Evolutionary conservation across 2,329 filamentous ascomycete genomes (phyloP), one percentile per base, ranked within the genome.

Genomic region (Hyphodiscus sp.): DNA sequence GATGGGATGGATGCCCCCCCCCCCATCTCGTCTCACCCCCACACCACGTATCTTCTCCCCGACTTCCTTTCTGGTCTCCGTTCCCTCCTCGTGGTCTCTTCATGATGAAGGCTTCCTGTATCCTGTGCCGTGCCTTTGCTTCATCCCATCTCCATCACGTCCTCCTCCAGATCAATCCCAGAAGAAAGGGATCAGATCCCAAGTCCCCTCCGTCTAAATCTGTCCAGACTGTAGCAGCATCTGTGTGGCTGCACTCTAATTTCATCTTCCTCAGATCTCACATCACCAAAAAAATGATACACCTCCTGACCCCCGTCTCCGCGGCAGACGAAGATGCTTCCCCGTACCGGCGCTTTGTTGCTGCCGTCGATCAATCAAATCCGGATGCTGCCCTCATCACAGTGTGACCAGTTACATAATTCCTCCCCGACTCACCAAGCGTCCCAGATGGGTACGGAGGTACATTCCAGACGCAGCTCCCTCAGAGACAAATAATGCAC

Each of bases 331-430:
- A 45, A 29, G 23, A 26, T 45, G 23, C 46, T 54, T 54, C 52
- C 52, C 52, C 52, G 52, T 54, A 33, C 46, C 41, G 52, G 20
- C 29, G 42, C 42, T 47, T 53, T 42, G 42, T 42, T 50, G 51
- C 47, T 47, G 45, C 52, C 45, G 48, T 20, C 48, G 52, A 54
- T 54, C 52, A 47, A 38, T 38, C 33, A 38, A 38, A 38, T 38
- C 33, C 13, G 33, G 13, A 6, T 2, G 33, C 33, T 38, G 2
- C 11, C 16, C 33, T 38, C 33, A 38, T 38, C 33, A 38, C 33
- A 38, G 33, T n/a, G 33, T 38, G 16, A 53, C 41, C 45, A 52
- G 54, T 56, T 53, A 53, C 51, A 56, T 50, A 49, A 43, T 20
- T 3, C 23, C 23, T n/a, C n/a, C n/a, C n/a, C n/a, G n/a, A n/a